Conservation (phyloP, 1,139 yeast genomes). For the Taphrina deformans region DNA sequence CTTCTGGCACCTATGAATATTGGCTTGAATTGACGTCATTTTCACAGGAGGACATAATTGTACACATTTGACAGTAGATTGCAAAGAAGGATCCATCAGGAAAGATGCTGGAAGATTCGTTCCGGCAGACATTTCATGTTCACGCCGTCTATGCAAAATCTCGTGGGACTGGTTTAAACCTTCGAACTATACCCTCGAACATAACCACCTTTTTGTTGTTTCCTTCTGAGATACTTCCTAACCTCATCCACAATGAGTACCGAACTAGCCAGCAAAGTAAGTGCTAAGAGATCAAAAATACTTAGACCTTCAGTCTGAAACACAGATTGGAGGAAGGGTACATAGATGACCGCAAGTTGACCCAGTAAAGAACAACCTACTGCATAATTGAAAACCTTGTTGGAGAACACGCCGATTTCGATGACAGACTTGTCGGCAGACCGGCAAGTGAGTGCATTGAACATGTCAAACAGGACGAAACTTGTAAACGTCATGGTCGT, state of each 20-base stretch:
- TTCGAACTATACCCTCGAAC: slow-evolving; percentile 3
- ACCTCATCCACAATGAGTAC: slow-evolving; percentile 84
- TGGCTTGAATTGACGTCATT: background rate
- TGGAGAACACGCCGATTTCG: slow-evolving; percentile 69
- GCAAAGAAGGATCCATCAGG: no score
- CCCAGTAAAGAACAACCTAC: slow-evolving; percentile 87
- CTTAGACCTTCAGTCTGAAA: slow-evolving; percentile 91
- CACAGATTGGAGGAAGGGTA: slow-evolving; percentile 84
- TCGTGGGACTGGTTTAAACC: background rate
- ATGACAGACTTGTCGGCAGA: slow-evolving; percentile 79
- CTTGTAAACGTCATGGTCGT: slow-evolving; percentile 98
- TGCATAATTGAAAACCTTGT: slow-evolving; percentile 89
- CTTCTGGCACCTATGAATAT: background rate
- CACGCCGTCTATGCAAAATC: background rate
- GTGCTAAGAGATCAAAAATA: slow-evolving; percentile 63
- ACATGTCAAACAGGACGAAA: slow-evolving; percentile 92
- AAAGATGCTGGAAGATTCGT: no score
- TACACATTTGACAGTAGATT: no score
- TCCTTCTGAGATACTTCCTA: slow-evolving; percentile 53
- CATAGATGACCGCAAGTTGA: slow-evolving; percentile 88
- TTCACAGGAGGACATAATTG: no score
- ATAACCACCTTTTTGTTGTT: background rate
- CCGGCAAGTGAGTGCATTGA: slow-evolving; percentile 90
- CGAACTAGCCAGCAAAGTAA: slow-evolving; percentile 65
- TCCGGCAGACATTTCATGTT: no score